Evolutionary conservation across 352 stramenopile species (phyloP).

Genomic region (Bremia lactucae): DNA sequence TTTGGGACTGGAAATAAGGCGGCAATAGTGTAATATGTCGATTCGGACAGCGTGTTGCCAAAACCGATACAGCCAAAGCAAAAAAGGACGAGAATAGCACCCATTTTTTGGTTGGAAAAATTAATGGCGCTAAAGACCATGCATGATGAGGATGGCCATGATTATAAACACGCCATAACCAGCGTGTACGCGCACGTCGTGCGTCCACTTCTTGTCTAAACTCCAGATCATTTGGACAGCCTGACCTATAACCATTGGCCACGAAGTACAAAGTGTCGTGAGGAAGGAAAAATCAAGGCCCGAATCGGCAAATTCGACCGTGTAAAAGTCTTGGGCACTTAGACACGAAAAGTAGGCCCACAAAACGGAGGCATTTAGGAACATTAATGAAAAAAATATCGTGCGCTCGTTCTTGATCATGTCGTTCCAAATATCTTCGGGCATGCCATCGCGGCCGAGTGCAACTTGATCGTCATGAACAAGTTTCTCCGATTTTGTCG

Average conservation of each 20-base stretch:
- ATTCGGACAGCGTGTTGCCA: conserved; percentile 44
- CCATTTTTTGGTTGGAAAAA: conserved; percentile 36
- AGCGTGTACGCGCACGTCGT: conserved; percentile 28
- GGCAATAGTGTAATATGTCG: conserved; percentile 50
- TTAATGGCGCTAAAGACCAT: conserved; percentile 47
- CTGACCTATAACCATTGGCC: conserved; percentile 50
- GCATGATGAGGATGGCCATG: conserved; percentile 46
- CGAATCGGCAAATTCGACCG: conserved; percentile 31
- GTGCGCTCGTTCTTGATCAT: conserved; percentile 34
- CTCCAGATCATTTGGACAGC: conserved; percentile 40
- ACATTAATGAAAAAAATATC: conserved; percentile 61
- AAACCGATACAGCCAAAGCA: conserved; percentile 42
- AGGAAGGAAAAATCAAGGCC: conserved; percentile 56
- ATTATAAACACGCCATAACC: conserved; percentile 49
- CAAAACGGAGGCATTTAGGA: conserved; percentile 56
- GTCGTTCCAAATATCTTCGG: conserved; percentile 48
- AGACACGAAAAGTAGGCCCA: conserved; percentile 73
- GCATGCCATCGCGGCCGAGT: conserved; percentile 28
- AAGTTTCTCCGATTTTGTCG: conserved; percentile 33
- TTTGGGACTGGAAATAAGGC: conserved; percentile 54
- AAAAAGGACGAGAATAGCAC: conserved; percentile 39
- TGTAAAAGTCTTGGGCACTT: conserved; percentile 57
- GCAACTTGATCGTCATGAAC: conserved; percentile 15
- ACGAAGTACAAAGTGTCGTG: conserved; percentile 44
- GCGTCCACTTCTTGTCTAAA: conserved; percentile 44